These are phyloP conservation scores for Pisolithus tinctorius DNA, from an alignment of 768 basidiomycete genomes.

Conservation along the genomic window DNA sequence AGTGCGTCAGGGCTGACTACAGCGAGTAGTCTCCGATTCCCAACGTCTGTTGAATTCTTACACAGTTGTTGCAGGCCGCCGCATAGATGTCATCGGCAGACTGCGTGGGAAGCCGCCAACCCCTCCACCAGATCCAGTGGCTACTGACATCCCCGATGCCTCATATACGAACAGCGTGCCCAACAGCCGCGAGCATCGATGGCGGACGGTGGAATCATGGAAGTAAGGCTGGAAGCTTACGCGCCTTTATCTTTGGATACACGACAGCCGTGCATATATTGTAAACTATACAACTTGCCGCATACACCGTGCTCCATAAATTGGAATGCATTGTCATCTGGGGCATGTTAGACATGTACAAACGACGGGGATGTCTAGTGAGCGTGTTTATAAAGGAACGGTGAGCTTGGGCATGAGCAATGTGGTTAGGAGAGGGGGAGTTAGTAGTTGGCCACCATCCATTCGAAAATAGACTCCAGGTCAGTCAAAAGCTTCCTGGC, in stretches of 20 bases:
- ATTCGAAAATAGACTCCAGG: not conserved
- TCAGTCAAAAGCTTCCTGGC: constrained; percentile 50
- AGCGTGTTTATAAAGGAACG: not conserved
- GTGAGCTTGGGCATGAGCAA: not conserved
- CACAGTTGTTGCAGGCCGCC: constrained; percentile 33
- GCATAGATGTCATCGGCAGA: constrained; percentile 45
- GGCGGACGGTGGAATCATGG: constrained; percentile 34
- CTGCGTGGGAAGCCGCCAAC: constrained; percentile 46
- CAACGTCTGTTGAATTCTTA: not conserved
- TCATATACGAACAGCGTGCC: constrained; percentile 4
- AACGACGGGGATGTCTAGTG: not conserved
- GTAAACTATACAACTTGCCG: no score
- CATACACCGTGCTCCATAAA: no score
- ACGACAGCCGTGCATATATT: no score
- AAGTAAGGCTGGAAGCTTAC: constrained; percentile 9
- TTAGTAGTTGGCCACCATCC: not conserved
- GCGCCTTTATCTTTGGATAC: no score
- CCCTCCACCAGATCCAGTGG: constrained; percentile 30
- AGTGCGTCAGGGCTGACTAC: constrained; percentile 58
- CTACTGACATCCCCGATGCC: not conserved
- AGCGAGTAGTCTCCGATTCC: constrained; percentile 34
- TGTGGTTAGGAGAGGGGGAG: not conserved
- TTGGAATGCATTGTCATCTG: not conserved
- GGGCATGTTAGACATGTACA: not conserved
- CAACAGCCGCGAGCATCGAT: constrained; percentile 27